Conservation (phyloP, 441 rosid species). For the Adansonia madagascariensis region DNA sequence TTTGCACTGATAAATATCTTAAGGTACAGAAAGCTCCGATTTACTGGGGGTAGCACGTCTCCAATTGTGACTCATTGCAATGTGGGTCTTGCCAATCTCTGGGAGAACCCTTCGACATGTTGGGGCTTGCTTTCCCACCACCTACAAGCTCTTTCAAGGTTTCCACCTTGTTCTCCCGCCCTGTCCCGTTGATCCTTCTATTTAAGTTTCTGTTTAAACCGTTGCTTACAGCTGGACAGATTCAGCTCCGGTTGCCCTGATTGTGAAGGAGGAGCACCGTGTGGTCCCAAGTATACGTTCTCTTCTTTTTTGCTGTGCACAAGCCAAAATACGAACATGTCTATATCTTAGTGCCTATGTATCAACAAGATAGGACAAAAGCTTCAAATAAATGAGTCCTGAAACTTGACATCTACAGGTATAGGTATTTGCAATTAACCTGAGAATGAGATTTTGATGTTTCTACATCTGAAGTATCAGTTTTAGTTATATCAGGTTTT, state of each 20-base stretch:
- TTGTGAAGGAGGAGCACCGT: conserved; percentile 83
- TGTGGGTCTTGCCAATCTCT: conserved; percentile 93
- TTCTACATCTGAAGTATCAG: conserved; percentile 47
- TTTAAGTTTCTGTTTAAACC: conserved; percentile 82
- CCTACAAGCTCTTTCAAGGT: conserved; percentile 80
- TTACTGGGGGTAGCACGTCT: conserved; percentile 57
- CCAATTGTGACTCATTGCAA: conserved; percentile 82
- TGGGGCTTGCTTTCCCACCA: conserved; percentile 41
- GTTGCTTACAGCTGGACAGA: conserved; percentile 68
- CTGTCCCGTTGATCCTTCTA: conserved; percentile 54
- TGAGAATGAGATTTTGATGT: conserved; percentile 61
- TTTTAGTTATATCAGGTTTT: conserved; percentile 37
- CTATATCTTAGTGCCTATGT: not conserved
- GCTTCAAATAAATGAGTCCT: not conserved
- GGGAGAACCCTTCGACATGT: conserved; percentile 52
- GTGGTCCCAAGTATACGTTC: conserved; percentile 84
- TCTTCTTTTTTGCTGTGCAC: conserved; percentile 63
- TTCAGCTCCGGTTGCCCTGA: conserved; percentile 64
- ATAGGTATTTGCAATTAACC: conserved; percentile 41
- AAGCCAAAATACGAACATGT: conserved; percentile 15
- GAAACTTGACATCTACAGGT: not conserved
- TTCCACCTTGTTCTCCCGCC: conserved; percentile 86
- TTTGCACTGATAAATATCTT: conserved; percentile 21
- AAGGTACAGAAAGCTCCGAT: conserved; percentile 19
- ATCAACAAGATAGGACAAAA: not conserved